Base-by-base conservation (phyloP, 805 yeast genomes). In the Lachancea quebecensis region DNA sequence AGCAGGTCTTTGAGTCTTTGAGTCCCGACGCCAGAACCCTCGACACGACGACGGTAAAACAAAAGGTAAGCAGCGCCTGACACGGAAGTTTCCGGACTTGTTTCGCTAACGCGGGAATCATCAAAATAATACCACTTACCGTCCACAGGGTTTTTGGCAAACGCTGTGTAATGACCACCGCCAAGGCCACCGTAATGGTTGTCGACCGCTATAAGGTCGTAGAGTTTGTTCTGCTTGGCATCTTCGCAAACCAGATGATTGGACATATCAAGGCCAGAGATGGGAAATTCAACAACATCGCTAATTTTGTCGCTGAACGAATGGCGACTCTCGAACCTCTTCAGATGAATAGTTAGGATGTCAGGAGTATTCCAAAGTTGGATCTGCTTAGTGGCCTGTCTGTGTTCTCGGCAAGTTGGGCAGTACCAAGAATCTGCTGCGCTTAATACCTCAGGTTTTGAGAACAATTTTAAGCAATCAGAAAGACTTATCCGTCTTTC, bases 111-210 rank as follows among this genome's bases (percentile, higher is more conserved):
- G 29, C 83, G 66, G 1, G 95, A 80, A 60, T 91, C 99, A 60
- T 91, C 90, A 62, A 75, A 91, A 60, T 89, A 85, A 60, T 89
- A 88, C 98, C 98, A 93, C 47, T 78, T 72, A 16, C 68, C 68
- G 57, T 86, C 95, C 36, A 78, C 71, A 62, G 79, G 82, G 58
- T 90, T 90, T 61, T 82, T 84, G 0, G 78, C 96, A 57, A 80
- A 83, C 0, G 98, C 85, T 1, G 99, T 93, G 64, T 93, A 91
- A 68, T 93, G 98, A 1, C 99, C 98, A 4, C 98, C 98, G 0
- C 98, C 97, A 15, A 91, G 70, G 0, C 97, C 96, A 41, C 98
- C 99, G 61, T 74, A 89, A 60, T 93, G 99, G 61, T 91, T 93
- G 61, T 90, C 98, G 17, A 93, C 96, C 0, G 93, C 98, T 55